Evolutionary conservation across 2,329 filamentous ascomycete species (phyloP), one percentile per base, ranked within the genome.

Genomic region (Chaetomium olivaceum): DNA sequence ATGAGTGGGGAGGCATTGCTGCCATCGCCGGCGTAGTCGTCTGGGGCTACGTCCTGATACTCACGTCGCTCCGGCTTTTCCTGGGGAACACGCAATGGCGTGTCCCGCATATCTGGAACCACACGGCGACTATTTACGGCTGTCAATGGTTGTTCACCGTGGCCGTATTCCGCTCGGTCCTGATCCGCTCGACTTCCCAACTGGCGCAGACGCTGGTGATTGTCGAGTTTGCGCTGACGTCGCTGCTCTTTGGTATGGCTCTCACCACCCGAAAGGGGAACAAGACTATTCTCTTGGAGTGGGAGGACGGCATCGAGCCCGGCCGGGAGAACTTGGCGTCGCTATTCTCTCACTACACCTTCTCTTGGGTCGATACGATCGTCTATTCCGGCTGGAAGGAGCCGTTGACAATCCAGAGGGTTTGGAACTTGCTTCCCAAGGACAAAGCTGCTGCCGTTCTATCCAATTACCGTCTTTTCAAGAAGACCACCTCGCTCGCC

Each of bases 181-280:
- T 98, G 65, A 88, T 98, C 68, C 89, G 95, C 76, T 89, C 92
- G 0, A 83, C 81, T 58, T 91, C 91, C 8, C 78, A 76, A 61
- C 76, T 88, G 48, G 81, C 87, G 4, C 84, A 90, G 74, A 82
- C 83, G 58, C 81, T 97, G 56, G 83, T 87, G 68, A 88, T 92
- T 68, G 78, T 85, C 66, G 88, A 96, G 72, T 98, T 98, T 74
- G 80, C 82, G 1, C 80, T 98, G 66, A 87, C 86, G 6, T 89
- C 90, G 0, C 75, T 96, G 14, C 84, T 99, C 14, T 88, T 93
- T 61, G 76, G 86, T 55, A 89, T 97, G 75, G 87, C 92, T 52
- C 78, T 96, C 64, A 91, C 89, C 60, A 96, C 92, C 68, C 88
- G 95, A 69, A 95, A 93, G 79, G 95, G 95, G 54, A 98, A 98